Base-by-base conservation (phyloP, 2,329 filamentous ascomycete genomes). In the Trichoderma aggressivum region DNA sequence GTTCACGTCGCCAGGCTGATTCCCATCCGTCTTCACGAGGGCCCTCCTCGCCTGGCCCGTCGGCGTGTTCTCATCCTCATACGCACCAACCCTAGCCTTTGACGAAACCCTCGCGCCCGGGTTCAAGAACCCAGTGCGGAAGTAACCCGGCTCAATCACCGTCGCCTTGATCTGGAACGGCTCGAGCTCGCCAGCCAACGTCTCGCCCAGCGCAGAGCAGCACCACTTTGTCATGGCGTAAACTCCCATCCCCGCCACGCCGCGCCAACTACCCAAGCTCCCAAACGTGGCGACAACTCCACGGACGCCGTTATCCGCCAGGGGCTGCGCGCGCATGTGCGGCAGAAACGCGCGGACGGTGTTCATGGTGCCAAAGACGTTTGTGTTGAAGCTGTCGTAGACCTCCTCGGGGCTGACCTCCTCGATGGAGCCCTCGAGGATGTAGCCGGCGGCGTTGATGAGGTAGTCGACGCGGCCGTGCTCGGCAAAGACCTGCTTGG, bases 1-100 rank as follows among this genome's bases (percentile, higher is more conserved):
- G 21, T 77, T 78, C 3, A 87, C 82, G 75, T 90, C 87, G 0
- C 88, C 88, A 0, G 80, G 83, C 79, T 90, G 87, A 0, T 84
- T 83, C 18, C 84, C 81, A 72, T 89, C 79, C 12, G 78, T 77
- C 3, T 58, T 55, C 3, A 77, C 76, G 36, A 87, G 72, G 3
- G 70, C 55, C 21, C 73, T 76, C 65, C 82, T 74, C 32, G 70
- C 63, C 58, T 74, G 64, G 0, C 79, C 80, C 10, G 79, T 75
- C 0, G 81, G 75, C 28, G 78, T 80, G 2, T 14, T 50, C 67
- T 76, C 77, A 7, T 78, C 78, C 2, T 76, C 74, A 63, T 81
- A 82, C 0, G 75, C 79, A 7, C 80, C 79, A 3, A 80, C 74
- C 0, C 81, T 77, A 16, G 80, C 76, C 60, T 77, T 71, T 0